Conservation (phyloP, 192 early-diverging fungal genomes). For the Coemansia sp. region DNA sequence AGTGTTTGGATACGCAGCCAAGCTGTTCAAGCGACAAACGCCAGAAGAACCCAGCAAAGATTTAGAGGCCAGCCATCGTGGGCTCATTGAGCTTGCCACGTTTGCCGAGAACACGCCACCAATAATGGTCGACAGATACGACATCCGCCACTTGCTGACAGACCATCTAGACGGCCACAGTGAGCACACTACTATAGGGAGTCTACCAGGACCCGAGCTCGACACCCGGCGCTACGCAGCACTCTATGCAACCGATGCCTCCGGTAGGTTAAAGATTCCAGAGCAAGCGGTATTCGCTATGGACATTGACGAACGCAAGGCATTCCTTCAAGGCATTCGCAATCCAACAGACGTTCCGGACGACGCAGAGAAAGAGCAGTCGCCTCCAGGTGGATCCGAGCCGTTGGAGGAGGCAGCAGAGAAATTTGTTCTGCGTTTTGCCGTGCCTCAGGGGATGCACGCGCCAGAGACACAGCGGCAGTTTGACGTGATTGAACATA, state of each 20-base stretch:
- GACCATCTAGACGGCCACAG: not conserved
- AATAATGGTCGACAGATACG: slow-evolving; percentile 26
- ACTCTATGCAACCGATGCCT: slow-evolving; percentile 1
- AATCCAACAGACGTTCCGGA: not conserved
- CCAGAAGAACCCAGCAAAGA: not conserved
- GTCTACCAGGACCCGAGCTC: slow-evolving; percentile 7
- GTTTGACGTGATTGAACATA: slow-evolving; percentile 66
- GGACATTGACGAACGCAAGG: slow-evolving; percentile 7
- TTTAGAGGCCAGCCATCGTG: not conserved
- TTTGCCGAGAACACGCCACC: not conserved
- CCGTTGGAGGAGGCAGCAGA: not conserved
- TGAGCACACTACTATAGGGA: not conserved
- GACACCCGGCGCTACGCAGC: slow-evolving; percentile 15
- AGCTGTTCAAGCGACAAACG: no score
- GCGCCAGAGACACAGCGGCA: slow-evolving; percentile 55
- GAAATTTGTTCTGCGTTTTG: slow-evolving; percentile 9
- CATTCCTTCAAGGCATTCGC: not conserved
- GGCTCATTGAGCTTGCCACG: slow-evolving; percentile 10
- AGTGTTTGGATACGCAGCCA: slow-evolving; percentile 29
- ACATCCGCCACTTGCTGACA: slow-evolving; percentile 28
- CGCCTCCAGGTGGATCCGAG: not conserved
- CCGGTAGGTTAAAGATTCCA: not conserved
- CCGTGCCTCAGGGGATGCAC: slow-evolving; percentile 17
- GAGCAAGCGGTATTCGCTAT: slow-evolving; percentile 16
- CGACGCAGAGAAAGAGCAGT: slow-evolving; percentile 2